Conservation (phyloP, 78 protist genomes). For the Tieghemostelium lacteum region DNA sequence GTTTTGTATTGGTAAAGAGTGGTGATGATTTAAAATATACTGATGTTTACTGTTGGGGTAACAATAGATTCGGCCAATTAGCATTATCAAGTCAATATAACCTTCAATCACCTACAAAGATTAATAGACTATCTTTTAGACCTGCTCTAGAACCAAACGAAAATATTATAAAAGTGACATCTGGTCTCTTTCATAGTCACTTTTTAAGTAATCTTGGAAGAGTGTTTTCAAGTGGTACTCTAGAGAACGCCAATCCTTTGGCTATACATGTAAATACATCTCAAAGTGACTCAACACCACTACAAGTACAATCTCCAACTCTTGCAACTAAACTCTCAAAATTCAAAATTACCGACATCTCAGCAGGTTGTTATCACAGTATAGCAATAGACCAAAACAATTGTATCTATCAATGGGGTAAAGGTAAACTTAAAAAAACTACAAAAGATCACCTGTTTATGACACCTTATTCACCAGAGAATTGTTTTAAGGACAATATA, state of each 20-base stretch:
- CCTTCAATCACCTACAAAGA: slow-evolving; percentile 30
- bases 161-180: no score
- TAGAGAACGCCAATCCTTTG: no score
- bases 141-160: no score
- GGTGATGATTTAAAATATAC: background rate
- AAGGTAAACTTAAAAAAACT: slow-evolving; percentile 9
- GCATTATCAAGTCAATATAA: slow-evolving; percentile 27
- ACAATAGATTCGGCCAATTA: slow-evolving; percentile 50
- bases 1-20: slow-evolving; percentile 15
- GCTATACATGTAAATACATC: no score
- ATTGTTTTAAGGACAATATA: background rate
- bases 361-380: slow-evolving; percentile 37
- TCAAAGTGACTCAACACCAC: no score
- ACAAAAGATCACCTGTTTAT: slow-evolving; percentile 3
- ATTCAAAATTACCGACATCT: background rate
- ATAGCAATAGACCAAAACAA: slow-evolving; percentile 1
- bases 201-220: no score
- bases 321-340: background rate
- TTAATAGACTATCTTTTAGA: background rate
- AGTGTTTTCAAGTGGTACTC: no score
- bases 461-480: slow-evolving; percentile 11
- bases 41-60: slow-evolving; percentile 42
- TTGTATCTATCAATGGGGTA: slow-evolving; percentile 60
- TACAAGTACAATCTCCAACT: no score
- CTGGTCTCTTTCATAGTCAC: no score